Conservation (phyloP, 306 rosid species). For the Lupinus albus region DNA sequence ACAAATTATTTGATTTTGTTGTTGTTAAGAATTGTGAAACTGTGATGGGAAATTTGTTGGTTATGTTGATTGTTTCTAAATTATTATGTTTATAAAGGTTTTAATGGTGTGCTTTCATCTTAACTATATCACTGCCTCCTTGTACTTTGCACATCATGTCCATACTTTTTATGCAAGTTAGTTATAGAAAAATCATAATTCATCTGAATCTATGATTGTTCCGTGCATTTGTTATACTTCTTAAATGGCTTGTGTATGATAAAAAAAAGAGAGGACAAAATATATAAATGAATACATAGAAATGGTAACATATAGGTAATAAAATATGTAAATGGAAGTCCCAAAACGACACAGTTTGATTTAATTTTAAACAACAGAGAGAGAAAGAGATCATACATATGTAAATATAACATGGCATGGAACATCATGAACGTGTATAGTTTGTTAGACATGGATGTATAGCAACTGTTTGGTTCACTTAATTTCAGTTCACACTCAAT, state of each 20-base stretch:
- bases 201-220: too few species aligned
- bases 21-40: conserved; percentile 25
- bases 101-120: too few species aligned
- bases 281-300: neutral
- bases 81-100: conserved; percentile 8
- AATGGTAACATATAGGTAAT: conserved; percentile 14
- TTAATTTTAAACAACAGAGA: neutral
- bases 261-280: neutral
- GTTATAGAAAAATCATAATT: too few species aligned
- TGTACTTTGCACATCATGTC: too few species aligned
- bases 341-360: conserved; percentile 6
- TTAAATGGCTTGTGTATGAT: neutral
- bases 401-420: conserved; percentile 13
- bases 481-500: conserved; percentile 13
- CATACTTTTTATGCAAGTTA: too few species aligned
- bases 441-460: conserved; percentile 30
- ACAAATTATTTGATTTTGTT: neutral
- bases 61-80: conserved; percentile 27
- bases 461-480: conserved; percentile 18
- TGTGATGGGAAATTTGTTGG: conserved; percentile 13
- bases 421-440: neutral
- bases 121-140: too few species aligned
- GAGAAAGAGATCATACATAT: neutral
- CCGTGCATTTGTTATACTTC: neutral
- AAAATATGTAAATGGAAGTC: conserved; percentile 3